Conservation (phyloP, 1,284 basidiomycete species). For the Rhodotorula glutinis region DNA sequence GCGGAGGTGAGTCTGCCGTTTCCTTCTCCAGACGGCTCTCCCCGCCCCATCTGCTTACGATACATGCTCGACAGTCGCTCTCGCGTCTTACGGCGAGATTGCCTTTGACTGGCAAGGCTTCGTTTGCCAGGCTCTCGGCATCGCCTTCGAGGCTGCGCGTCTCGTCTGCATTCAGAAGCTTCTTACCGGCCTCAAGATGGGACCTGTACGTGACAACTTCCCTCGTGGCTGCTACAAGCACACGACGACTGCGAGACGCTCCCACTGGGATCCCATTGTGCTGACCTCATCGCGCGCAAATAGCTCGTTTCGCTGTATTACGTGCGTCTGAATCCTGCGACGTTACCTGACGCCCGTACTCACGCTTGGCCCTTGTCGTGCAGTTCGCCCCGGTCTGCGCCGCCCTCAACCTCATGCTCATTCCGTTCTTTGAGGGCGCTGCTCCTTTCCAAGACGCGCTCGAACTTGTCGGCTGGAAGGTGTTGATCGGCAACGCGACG, state of each 20-base stretch:
- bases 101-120: slow-evolving; percentile 49
- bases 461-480: slow-evolving; percentile 49
- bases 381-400: slow-evolving; percentile 48
- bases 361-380: too few species aligned
- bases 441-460: slow-evolving; percentile 50
- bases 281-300: neutral
- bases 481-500: slow-evolving; percentile 52
- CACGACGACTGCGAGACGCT: too few species aligned
- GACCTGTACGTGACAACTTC: slow-evolving; percentile 42
- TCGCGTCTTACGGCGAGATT: slow-evolving; percentile 48
- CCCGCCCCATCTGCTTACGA: neutral
- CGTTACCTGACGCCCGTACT: too few species aligned
- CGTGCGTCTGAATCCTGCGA: slow-evolving; percentile 44
- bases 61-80: slow-evolving; percentile 40
- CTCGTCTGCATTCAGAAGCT: slow-evolving; percentile 54
- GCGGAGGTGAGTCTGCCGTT: slow-evolving; percentile 42
- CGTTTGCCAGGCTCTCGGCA: slow-evolving; percentile 52
- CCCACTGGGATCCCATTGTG: neutral
- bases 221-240: too few species aligned
- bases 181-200: slow-evolving; percentile 53
- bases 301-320: slow-evolving; percentile 52
- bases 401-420: slow-evolving; percentile 50
- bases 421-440: slow-evolving; percentile 53
- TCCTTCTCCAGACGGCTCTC: too few species aligned
- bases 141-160: slow-evolving; percentile 52